Conservation (phyloP, 441 rosid genomes). For the Arabidopsis lyrata region DNA sequence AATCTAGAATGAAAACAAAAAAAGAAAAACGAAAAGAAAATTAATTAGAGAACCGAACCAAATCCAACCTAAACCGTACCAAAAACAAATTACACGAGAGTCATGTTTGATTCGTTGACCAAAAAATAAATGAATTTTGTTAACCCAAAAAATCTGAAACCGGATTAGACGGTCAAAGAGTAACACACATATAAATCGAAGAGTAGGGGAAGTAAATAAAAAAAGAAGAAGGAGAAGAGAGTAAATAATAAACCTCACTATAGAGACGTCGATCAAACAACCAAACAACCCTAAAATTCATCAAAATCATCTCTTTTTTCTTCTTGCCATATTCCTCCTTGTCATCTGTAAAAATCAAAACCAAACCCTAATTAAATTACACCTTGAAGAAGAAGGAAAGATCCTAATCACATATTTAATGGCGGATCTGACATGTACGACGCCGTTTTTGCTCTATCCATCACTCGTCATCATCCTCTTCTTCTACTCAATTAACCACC, state of each 20-base stretch:
- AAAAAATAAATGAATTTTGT: background rate
- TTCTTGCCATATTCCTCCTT: conserved; percentile 23
- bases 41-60: conserved; percentile 21
- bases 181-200: conserved; percentile 35
- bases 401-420: conserved; percentile 5
- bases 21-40: background rate
- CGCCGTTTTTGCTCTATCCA: conserved; percentile 54
- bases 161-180: conserved; percentile 28
- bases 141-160: conserved; percentile 31
- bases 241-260: conserved; percentile 5
- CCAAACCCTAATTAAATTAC: conserved; percentile 14
- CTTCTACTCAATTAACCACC: conserved; percentile 53
- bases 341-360: conserved; percentile 7
- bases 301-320: conserved; percentile 18
- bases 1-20: background rate
- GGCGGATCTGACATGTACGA: conserved; percentile 49
- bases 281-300: conserved; percentile 36
- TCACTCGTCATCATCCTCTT: conserved; percentile 56
- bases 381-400: background rate
- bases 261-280: background rate
- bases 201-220: background rate
- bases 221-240: background rate
- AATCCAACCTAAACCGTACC: conserved; percentile 41
- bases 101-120: conserved; percentile 12
- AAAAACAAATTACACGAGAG: conserved; percentile 30